Percentiles rank a stretch among this genome's conserved stretches.
Evolutionary conservation across 192 early-diverging fungal species (phyloP).

Genomic region (Backusella psychrophila): DNA sequence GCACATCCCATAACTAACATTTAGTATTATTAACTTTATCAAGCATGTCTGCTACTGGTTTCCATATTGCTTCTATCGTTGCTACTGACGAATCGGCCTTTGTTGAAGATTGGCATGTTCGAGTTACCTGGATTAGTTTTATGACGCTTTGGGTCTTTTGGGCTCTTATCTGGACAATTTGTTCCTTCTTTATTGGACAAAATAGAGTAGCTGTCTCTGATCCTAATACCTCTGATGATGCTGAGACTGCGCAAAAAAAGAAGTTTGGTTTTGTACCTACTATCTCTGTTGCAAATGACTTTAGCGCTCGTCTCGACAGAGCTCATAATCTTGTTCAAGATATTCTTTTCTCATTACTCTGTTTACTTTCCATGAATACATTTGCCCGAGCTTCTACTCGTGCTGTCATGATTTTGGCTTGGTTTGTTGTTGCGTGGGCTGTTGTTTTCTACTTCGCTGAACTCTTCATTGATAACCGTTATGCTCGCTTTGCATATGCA

Average conservation of each 20-base stretch:
- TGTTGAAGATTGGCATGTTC: slow-evolving; percentile 16
- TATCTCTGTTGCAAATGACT: neutral
- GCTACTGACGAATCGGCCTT: neutral
- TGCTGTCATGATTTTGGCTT: slow-evolving; percentile 37
- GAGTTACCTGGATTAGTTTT: slow-evolving; percentile 28
- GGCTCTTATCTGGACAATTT: slow-evolving; percentile 21
- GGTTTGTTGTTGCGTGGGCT: slow-evolving; percentile 27
- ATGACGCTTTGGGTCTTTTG: slow-evolving; percentile 26
- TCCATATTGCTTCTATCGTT: neutral
- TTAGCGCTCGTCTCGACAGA: slow-evolving; percentile 21
- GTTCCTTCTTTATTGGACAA: neutral
- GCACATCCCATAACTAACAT: neutral
- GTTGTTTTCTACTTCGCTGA: slow-evolving; percentile 11
- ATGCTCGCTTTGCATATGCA: slow-evolving; percentile 3
- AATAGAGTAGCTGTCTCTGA: neutral
- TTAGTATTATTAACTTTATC: neutral
- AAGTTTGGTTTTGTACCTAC: neutral
- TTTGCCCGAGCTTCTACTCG: slow-evolving; percentile 32
- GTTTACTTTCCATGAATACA: slow-evolving; percentile 33
- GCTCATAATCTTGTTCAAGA: slow-evolving; percentile 28
- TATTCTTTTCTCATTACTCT: slow-evolving; percentile 28
- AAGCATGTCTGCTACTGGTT: neutral
- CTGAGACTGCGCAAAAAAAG: neutral
- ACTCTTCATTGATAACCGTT: slow-evolving; percentile 1
- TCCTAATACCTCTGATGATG: neutral